phyloP scores from a whole-genome alignment of 2,329 filamentous ascomycete genomes.

The Cryphonectria radicalis region DNA sequence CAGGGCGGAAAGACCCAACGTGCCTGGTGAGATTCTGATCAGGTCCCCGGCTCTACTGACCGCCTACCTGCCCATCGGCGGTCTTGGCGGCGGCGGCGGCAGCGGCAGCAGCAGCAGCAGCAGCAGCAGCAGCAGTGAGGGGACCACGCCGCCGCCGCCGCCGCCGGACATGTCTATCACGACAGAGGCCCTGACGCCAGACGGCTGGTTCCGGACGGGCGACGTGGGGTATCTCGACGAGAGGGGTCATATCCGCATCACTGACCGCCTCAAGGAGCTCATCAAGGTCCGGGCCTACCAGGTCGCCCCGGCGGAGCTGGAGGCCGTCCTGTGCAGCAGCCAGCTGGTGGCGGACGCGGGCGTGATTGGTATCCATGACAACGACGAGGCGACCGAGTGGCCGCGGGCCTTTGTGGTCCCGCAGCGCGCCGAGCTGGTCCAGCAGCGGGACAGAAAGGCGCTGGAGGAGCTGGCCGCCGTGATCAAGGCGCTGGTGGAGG shows the following conservation, averaged over 20 bases:
- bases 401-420: slow-evolving; percentile 57
- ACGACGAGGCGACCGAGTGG: slow-evolving; percentile 63
- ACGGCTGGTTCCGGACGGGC: slow-evolving; percentile 74
- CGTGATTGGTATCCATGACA: slow-evolving; percentile 58
- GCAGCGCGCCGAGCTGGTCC: slow-evolving; percentile 29
- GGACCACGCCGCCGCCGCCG: slow-evolving; percentile 20
- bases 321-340: slow-evolving; percentile 41
- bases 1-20: slow-evolving; percentile 47
- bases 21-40: slow-evolving; percentile 68
- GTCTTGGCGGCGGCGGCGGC: slow-evolving; percentile 32
- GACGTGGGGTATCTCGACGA: slow-evolving; percentile 67
- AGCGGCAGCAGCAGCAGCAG: background rate
- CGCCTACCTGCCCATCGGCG: slow-evolving; percentile 68
- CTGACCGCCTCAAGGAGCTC: slow-evolving; percentile 71
- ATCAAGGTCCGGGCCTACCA: slow-evolving; percentile 51
- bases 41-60: slow-evolving; percentile 67
- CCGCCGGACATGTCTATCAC: slow-evolving; percentile 45
- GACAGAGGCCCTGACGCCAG: slow-evolving; percentile 46
- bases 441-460: slow-evolving; percentile 38
- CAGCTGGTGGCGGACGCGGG: slow-evolving; percentile 52
- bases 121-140: background rate
- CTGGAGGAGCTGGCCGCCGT: slow-evolving; percentile 53
- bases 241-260: slow-evolving; percentile 64
- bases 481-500: slow-evolving; percentile 62
- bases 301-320: slow-evolving; percentile 49